Base-by-base conservation (phyloP, 2,329 filamentous ascomycete species). In the Fonsecaea multimorphosa region DNA sequence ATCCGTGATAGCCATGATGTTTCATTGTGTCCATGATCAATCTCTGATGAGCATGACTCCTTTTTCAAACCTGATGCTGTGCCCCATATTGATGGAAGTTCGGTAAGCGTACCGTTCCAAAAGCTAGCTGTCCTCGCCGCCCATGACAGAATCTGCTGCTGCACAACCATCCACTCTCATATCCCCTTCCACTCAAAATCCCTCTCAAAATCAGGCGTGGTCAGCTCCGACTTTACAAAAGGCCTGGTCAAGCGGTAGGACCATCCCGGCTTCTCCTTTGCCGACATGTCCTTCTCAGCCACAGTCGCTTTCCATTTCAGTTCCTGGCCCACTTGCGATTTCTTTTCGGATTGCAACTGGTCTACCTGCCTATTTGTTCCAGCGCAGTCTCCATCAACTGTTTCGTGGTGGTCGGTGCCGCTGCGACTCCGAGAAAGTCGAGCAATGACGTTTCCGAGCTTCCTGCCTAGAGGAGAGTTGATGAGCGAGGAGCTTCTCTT, bases 151-250 rank as follows among this genome's bases (percentile, higher is more conserved):
- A n/a, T 24, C 44, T 49, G 44, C 9, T 2, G 6, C 22, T 49
- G 44, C 44, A 14, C 11, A 49, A 24, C 7, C 44, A 27, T 27
- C 44, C 22, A 11, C 19, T 14, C 1, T 1, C 22, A n/a, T 12
- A 2, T 24, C 3, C 9, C 6, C 9, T 27, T 12, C 54, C 29
- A 24, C 44, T 60, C 46, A 60, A 19, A 69, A 58, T n/a, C 70
- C 68, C 66, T 68, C 31, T 70, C 62, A 53, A 64, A 64, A 56
- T 71, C 68, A 22, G 70, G 68, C 4, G 70, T 71, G 14, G 60
- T 71, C 22, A 70, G 38, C 40, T 67, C 66, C 24, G 66, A 57
- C 58, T 66, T 67, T 22, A 67, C 62, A 34, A 71, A 71, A 14
- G 58, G 68, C 61, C 65, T 66, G n/a, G 68, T 70, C 19, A 70